Evolutionary conservation across 768 basidiomycete species (phyloP).

Genomic region (Pleurotus eryngii): DNA sequence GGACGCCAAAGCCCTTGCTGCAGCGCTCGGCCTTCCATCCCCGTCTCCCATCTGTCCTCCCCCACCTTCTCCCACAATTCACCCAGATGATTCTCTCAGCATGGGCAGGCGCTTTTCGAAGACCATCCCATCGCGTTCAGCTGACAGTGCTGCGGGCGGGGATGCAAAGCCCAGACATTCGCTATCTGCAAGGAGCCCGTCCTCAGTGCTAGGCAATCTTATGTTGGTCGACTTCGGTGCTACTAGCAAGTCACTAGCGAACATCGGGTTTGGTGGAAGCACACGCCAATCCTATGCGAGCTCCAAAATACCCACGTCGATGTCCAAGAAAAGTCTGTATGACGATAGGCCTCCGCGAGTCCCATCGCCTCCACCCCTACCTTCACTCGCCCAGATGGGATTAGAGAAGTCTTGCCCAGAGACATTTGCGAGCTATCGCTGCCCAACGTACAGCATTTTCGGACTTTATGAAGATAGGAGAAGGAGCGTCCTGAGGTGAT

Average conservation of each 20-base stretch:
- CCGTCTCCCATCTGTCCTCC: constrained; percentile 31
- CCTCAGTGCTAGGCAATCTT: constrained; percentile 49
- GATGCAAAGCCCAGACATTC: constrained; percentile 6
- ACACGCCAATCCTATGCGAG: neutral
- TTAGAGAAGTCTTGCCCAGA: constrained; percentile 60
- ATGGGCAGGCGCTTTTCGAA: constrained; percentile 27
- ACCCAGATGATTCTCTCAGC: constrained; percentile 72
- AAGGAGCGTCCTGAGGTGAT: constrained; percentile 12
- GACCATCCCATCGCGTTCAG: neutral
- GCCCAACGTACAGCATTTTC: constrained; percentile 83
- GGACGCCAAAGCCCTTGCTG: constrained; percentile 33
- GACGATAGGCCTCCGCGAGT: constrained; percentile 72
- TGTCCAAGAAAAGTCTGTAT: constrained; percentile 18
- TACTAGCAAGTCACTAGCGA: constrained; percentile 31
- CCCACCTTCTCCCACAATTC: constrained; percentile 55
- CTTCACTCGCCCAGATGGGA: constrained; percentile 76
- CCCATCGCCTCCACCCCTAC: constrained; percentile 74
- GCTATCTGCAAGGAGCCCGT: constrained; percentile 32
- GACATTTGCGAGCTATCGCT: constrained; percentile 64
- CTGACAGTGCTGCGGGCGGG: neutral
- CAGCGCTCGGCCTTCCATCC: constrained; percentile 35
- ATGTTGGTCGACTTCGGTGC: constrained; percentile 60
- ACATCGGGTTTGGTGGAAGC: constrained; percentile 9
- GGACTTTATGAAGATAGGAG: constrained; percentile 63
- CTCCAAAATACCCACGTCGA: neutral